Percentiles rank a stretch among this genome's conserved stretches.
Conservation (phyloP, 2,329 filamentous ascomycete species). For the Penicillium sumatraense region DNA sequence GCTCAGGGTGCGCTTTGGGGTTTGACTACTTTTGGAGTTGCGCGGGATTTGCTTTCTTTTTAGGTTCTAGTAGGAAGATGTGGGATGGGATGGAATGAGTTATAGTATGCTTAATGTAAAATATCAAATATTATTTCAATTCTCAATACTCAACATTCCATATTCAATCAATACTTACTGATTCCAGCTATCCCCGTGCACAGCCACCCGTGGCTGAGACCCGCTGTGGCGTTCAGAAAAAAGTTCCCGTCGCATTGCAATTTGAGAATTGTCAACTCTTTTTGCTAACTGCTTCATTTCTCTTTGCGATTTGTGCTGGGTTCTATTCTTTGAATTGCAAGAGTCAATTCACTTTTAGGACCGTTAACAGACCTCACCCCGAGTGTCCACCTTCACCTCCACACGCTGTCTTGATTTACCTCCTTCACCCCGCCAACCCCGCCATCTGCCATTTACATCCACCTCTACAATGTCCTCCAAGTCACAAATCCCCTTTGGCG, state of each 20-base stretch:
- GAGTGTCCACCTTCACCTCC: neutral
- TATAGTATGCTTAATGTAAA: neutral
- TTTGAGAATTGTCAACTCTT: no score
- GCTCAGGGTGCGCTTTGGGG: conserved; percentile 47
- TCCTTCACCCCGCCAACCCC: conserved; percentile 22
- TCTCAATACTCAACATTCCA: no score
- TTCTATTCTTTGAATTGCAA: no score
- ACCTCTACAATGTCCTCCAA: conserved; percentile 56
- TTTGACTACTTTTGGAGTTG: conserved; percentile 44
- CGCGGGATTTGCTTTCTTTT: conserved; percentile 31
- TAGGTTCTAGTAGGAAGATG: conserved; percentile 13
- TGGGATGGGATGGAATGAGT: neutral
- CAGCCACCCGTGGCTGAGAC: conserved; percentile 16
- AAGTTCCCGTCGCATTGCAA: conserved; percentile 13
- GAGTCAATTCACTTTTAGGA: neutral
- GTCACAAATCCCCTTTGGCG: conserved; percentile 45
- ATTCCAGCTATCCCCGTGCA: neutral
- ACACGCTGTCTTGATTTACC: conserved; percentile 4
- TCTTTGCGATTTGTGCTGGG: no score
- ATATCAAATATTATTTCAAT: neutral
- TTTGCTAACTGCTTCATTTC: no score
- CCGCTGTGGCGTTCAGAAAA: conserved; percentile 26
- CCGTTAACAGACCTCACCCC: neutral
- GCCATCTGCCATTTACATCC: no score
- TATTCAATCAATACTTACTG: neutral